Evolutionary conservation across 805 yeast genomes (phyloP).

Genomic region (Teunomyces cretensis): DNA sequence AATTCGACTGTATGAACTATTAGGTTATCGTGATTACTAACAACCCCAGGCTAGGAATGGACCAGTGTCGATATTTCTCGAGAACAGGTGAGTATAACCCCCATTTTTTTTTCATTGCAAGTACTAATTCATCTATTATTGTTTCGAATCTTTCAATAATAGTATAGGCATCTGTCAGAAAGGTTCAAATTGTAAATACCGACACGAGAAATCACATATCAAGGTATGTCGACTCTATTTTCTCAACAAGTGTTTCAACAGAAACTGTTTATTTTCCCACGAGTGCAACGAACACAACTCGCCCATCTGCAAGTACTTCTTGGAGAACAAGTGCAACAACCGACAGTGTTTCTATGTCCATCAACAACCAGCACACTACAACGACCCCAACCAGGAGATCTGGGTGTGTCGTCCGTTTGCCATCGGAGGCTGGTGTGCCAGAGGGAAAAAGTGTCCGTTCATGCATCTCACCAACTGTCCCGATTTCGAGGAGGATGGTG

Average conservation of each 20-base stretch:
- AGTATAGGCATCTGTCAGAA: constrained; percentile 52
- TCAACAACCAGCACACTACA: constrained; percentile 48
- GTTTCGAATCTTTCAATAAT: constrained; percentile 21
- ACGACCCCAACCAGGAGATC: constrained; percentile 36
- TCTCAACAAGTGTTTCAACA: constrained; percentile 46
- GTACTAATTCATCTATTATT: constrained; percentile 14
- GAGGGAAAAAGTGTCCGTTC: constrained; percentile 57
- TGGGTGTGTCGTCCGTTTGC: constrained; percentile 67
- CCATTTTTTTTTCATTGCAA: background rate
- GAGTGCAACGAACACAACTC: constrained; percentile 58
- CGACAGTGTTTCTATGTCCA: constrained; percentile 56
- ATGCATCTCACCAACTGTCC: constrained; percentile 68
- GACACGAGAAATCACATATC: constrained; percentile 51
- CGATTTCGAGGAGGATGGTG: constrained; percentile 61
- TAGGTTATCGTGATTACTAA: too few species aligned
- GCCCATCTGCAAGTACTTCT: constrained; percentile 31
- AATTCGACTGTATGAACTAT: too few species aligned
- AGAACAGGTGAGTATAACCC: constrained; percentile 35
- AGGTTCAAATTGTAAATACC: constrained; percentile 50
- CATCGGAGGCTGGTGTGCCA: constrained; percentile 63
- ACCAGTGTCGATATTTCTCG: constrained; percentile 36
- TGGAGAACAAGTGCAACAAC: constrained; percentile 28
- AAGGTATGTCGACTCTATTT: constrained; percentile 55
- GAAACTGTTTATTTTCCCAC: constrained; percentile 58
- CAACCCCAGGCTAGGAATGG: constrained; percentile 10